A percentile compares a stretch with the other conserved stretches of the same genome.
These are phyloP conservation scores for Choiromyces venosus DNA, from an alignment of 495 filamentous ascomycete species.

Conservation along the genomic window DNA sequence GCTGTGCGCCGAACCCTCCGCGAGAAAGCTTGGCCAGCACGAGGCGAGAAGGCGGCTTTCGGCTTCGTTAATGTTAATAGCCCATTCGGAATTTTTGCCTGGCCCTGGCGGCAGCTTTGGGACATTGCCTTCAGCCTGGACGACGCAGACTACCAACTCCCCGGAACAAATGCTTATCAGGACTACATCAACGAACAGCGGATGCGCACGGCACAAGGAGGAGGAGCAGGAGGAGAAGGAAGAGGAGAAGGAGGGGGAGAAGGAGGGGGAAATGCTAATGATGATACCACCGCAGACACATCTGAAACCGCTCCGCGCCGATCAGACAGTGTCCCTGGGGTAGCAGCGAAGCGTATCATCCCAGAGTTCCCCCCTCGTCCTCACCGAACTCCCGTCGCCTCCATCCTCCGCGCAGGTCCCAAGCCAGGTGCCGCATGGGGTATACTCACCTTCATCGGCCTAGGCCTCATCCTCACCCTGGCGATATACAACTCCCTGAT, in stretches of 20 bases:
- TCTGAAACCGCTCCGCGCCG: background rate
- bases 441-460: slow-evolving; percentile 11
- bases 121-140: slow-evolving; percentile 27
- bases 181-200: background rate
- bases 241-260: too few species aligned
- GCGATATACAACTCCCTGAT: slow-evolving; percentile 24
- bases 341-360: background rate
- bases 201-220: background rate
- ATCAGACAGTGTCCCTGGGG: background rate
- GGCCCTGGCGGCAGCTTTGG: slow-evolving; percentile 29
- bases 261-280: too few species aligned
- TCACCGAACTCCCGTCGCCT: slow-evolving; percentile 13
- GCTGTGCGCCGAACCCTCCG: slow-evolving; percentile 27
- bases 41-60: slow-evolving; percentile 11
- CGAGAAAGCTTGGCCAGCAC: slow-evolving; percentile 21
- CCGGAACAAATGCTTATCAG: background rate
- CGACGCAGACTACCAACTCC: slow-evolving; percentile 28
- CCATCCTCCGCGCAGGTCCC: slow-evolving; percentile 27
- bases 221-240: too few species aligned
- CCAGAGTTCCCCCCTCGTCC: slow-evolving; percentile 3
- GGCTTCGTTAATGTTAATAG: slow-evolving; percentile 16
- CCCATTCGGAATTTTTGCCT: slow-evolving; percentile 28
- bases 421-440: slow-evolving; percentile 22
- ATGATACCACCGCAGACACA: background rate
- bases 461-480: background rate